Base-by-base conservation (phyloP, 352 stramenopile species). In the Pythium biforme region DNA sequence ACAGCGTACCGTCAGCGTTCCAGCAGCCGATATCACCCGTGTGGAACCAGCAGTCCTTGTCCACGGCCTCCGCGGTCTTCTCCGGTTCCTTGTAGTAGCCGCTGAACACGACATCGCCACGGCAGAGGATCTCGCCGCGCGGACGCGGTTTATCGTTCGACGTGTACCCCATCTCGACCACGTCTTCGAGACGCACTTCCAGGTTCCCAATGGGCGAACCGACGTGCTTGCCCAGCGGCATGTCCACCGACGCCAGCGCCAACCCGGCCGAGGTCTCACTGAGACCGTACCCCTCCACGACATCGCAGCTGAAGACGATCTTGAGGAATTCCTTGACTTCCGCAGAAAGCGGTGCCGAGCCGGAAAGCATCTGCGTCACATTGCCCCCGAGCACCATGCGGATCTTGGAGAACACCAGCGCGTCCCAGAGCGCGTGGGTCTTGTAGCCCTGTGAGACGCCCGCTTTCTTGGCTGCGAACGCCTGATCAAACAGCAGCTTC, bases 241-340 rank as follows among this genome's bases (percentile, higher is more conserved):
- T 85, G 15, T 81, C 69, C 23, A 59, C 41, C 3, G 69, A 72
- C 0, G 82, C 81, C 19, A 98, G 64, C 7, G 88, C 92, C 4
- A 92, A 74, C n/a, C 75, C 85, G 1, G 90, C 95, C 25, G 87
- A 73, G 25, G 92, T 98, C 74, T 99, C 97, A 0, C 90, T 99
- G 66, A 99, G 82, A 20, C 96, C 97, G 70, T 99, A 99, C 43
- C 96, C 96, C 70, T 99, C 93, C 1, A 97, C 68, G 19, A 99
- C 89, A 40, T 87, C 81, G 46, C 90, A 89, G 59, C 89, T 92
- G 54, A 99, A 89, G 33, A 98, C 79, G 59, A 97, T 95, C 62
- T 98, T 92, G 68, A 98, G 93, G 69, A 99, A 98, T n/a, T 90
- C 90, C 84, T 99, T 97, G 10, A 98, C 93, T 27, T 96, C 89